phyloP scores from a whole-genome alignment of 257 asterid genomes.

The Fraxinus pennsylvanica region DNA sequence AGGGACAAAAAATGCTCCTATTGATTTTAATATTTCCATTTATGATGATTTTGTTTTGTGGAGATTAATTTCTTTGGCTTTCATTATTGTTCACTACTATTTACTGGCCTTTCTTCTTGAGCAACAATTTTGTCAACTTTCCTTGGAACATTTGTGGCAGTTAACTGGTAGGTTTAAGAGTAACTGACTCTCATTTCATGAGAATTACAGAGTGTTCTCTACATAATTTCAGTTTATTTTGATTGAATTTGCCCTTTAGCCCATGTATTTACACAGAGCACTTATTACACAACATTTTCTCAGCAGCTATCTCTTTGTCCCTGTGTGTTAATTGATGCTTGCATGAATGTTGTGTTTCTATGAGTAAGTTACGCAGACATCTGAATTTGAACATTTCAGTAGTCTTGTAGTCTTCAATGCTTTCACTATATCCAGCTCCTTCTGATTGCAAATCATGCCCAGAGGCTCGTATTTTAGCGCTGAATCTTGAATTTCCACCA shows the following conservation, averaged over 20 bases:
- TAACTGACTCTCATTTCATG: not conserved
- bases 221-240: no score
- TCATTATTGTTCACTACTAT: not conserved
- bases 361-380: not conserved
- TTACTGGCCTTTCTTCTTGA: not conserved
- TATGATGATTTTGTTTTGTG: no score
- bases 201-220: not conserved
- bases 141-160: not conserved
- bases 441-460: not conserved
- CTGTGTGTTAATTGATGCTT: not conserved
- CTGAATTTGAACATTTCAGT: not conserved
- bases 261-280: not conserved
- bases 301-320: not conserved
- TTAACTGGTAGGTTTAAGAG: not conserved
- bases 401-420: not conserved
- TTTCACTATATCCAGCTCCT: not conserved
- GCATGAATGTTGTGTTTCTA: not conserved
- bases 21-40: not conserved
- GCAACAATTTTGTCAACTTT: not conserved
- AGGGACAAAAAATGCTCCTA: not conserved
- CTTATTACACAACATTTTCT: not conserved
- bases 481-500: not conserved
- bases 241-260: not conserved
- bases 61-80: conserved; percentile 2
- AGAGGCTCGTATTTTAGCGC: not conserved